Conservation (phyloP, 495 filamentous ascomycete species). For the Xylaria nigripes region DNA sequence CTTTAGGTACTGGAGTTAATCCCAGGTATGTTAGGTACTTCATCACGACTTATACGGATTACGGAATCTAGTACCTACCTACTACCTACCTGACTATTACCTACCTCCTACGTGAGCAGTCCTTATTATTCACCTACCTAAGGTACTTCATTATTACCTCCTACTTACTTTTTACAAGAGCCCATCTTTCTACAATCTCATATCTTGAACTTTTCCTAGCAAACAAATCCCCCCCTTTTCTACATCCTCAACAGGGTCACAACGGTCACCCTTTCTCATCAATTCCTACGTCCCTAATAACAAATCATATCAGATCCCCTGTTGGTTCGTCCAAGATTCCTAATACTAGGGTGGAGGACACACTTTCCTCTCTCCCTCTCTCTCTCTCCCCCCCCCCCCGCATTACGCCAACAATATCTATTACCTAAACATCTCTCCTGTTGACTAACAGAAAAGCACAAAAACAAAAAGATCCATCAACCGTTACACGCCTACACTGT, state of each 20-base stretch:
- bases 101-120: no score
- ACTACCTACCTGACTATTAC: not conserved
- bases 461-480: not conserved
- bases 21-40: no score
- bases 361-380: no score
- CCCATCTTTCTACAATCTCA: not conserved
- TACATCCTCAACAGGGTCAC: no score
- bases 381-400: no score
- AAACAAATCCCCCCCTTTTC: not conserved
- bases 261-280: no score
- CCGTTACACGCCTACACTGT: not conserved
- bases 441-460: constrained; percentile 45
- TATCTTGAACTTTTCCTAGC: not conserved
- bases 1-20: not conserved
- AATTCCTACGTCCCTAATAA: not conserved
- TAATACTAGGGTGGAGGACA: not conserved
- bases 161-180: no score
- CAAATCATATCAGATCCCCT: not conserved
- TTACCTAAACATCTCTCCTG: constrained; percentile 39
- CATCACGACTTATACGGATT: not conserved
- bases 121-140: no score
- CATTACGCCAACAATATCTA: constrained; percentile 33
- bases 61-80: not conserved
- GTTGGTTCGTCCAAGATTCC: not conserved
- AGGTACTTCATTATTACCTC: no score